phyloP scores from a whole-genome alignment of 148 eudicot species.

The Gaultheria prostrata region DNA sequence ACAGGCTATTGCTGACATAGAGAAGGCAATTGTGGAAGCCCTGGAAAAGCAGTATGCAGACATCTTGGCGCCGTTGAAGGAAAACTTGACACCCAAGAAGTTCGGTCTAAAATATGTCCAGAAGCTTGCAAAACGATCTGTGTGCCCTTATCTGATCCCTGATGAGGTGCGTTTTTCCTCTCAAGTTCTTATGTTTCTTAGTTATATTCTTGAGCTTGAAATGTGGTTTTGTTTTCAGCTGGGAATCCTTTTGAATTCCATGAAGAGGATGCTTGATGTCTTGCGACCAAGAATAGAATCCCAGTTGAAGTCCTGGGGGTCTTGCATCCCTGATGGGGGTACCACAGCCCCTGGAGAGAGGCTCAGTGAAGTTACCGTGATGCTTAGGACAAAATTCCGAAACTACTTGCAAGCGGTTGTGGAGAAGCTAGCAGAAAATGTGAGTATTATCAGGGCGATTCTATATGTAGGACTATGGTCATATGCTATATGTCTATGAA shows the following conservation, averaged over 20 bases:
- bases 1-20: slow-evolving; percentile 72
- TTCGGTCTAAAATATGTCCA: slow-evolving; percentile 79
- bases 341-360: slow-evolving; percentile 53
- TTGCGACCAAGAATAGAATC: slow-evolving; percentile 61
- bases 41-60: slow-evolving; percentile 67
- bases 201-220: background rate
- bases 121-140: slow-evolving; percentile 57
- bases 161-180: slow-evolving; percentile 43
- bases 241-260: slow-evolving; percentile 65
- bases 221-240: slow-evolving; percentile 35
- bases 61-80: slow-evolving; percentile 67
- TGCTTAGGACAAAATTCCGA: slow-evolving; percentile 69
- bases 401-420: slow-evolving; percentile 58
- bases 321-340: slow-evolving; percentile 46
- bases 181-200: background rate
- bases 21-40: slow-evolving; percentile 65
- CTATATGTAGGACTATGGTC: slow-evolving; percentile 36
- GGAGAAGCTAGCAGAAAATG: slow-evolving; percentile 74
- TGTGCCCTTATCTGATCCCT: slow-evolving; percentile 40
- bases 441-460: slow-evolving; percentile 20
- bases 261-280: slow-evolving; percentile 77
- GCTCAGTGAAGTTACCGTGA: slow-evolving; percentile 64
- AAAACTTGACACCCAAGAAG: slow-evolving; percentile 45
- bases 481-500: background rate
- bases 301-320: slow-evolving; percentile 63